Conservation (phyloP, 1,284 basidiomycete species). For the Microbotryum violaceum region DNA sequence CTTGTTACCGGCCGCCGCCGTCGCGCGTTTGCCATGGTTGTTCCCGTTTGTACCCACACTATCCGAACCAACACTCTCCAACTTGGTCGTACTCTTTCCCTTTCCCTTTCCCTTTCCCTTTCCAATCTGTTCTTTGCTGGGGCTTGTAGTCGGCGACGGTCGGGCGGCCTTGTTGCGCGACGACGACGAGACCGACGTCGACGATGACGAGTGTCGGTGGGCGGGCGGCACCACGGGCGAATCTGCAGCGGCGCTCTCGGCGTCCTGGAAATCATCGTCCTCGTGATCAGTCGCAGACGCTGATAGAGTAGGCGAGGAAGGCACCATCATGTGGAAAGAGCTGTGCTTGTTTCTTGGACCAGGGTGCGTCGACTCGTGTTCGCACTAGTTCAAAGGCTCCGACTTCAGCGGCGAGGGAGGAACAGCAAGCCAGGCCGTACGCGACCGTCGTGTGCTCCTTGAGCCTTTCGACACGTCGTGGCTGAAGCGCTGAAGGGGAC, state of each 20-base stretch:
- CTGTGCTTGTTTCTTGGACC: not conserved
- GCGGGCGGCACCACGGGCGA: not conserved
- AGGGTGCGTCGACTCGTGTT: not conserved
- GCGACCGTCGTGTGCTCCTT: not conserved
- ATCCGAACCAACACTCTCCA: not conserved
- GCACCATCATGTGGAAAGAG: not conserved
- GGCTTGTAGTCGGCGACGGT: not conserved
- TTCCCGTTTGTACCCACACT: too few species aligned
- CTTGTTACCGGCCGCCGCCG: too few species aligned
- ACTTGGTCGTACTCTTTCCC: not conserved
- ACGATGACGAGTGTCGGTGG: not conserved
- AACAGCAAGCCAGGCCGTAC: not conserved
- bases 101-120: not conserved
- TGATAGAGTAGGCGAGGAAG: slow-evolving; percentile 6
- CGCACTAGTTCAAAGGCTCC: too few species aligned
- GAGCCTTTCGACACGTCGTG: not conserved
- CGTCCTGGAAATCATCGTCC: slow-evolving; percentile 13
- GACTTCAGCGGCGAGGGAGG: too few species aligned
- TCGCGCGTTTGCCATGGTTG: too few species aligned
- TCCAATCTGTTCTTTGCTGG: not conserved
- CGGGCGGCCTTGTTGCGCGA: not conserved
- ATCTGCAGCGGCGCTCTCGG: not conserved
- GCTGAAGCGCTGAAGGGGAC: not conserved
- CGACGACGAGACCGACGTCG: not conserved
- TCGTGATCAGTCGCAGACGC: slow-evolving; percentile 7